Evolutionary conservation across 306 rosid species (phyloP), one percentile per base, ranked within the genome.

Genomic region (Cucurbita maxima): DNA sequence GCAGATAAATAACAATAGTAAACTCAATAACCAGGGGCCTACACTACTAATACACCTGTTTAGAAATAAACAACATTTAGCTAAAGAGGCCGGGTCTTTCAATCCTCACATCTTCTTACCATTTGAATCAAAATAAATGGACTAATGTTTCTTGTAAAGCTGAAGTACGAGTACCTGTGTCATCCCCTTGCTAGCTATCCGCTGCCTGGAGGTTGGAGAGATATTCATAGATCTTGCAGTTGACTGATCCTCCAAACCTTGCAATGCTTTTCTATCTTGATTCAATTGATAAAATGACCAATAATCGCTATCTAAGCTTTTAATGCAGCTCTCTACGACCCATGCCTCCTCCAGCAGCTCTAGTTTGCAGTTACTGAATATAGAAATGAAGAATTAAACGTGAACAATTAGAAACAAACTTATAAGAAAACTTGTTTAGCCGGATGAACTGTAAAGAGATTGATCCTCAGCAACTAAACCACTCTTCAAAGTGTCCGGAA

Each of bases 21-120:
- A 87, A 87, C 88, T 86, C 90, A 78, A 82, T 82, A 82, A 84
- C 84, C 92, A 82, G 83, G 83, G 75, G 89, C 85, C 72, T 81
- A 85, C 83, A 73, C 60, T 86, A 87, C 81, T 86, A 83, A 57
- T 45, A 68, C 81, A 85, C 85, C 82, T 81, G 85, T 79, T 50
- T 10, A 63, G 76, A 76, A 61, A 38, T 45, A 75, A 73, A 77
- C 76, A 78, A 79, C 77, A 81, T 84, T 80, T 63, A 16, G 84
- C 84, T 71, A 86, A 72, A 76, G 34, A 72, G 67, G 75, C 79
- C 47, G 71, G 71, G 76, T 79, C 73, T 78, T 82, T 81, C 73
- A 75, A 80, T 81, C 78, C 83, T 82, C 81, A 72, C 84, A 82
- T 79, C 89, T 88, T 86, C 76, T 87, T 86, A 84, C 78, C 82